phyloP scores from a whole-genome alignment of 2,329 filamentous ascomycete species.

The Microdochium bolleyi region DNA sequence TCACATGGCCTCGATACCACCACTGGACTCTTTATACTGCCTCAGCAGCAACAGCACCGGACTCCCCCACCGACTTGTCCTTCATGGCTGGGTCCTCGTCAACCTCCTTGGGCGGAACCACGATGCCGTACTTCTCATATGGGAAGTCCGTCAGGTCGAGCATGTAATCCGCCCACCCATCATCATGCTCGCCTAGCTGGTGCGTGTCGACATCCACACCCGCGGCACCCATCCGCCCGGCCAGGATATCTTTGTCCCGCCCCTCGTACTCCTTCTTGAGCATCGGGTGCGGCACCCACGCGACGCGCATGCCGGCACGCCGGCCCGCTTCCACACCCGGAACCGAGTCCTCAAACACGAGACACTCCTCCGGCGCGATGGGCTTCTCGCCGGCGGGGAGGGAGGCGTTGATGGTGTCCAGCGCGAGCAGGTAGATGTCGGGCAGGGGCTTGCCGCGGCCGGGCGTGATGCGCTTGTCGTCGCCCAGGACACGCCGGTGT shows the following conservation, averaged over 20 bases:
- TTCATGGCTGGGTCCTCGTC: conserved; percentile 35
- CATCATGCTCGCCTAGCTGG: conserved; percentile 46
- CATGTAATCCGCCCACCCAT: conserved; percentile 54
- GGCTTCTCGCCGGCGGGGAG: conserved; percentile 53
- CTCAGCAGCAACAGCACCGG: not conserved
- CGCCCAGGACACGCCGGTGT: conserved; percentile 72
- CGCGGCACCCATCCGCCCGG: conserved; percentile 68
- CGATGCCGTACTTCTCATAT: conserved; percentile 51
- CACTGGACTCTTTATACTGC: no score
- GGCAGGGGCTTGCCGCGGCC: conserved; percentile 91
- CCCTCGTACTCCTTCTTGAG: conserved; percentile 69
- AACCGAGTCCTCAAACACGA: conserved; percentile 95
- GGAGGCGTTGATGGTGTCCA: conserved; percentile 75
- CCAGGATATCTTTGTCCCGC: conserved; percentile 72
- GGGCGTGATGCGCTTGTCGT: conserved; percentile 67
- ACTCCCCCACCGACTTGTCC: conserved; percentile 8
- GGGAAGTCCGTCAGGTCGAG: conserved; percentile 44
- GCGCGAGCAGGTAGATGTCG: conserved; percentile 85
- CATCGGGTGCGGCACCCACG: conserved; percentile 84
- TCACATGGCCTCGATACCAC: no score
- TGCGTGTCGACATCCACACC: conserved; percentile 41
- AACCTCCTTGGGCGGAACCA: conserved; percentile 33
- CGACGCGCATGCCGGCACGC: conserved; percentile 86
- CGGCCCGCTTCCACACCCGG: conserved; percentile 86
- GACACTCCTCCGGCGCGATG: conserved; percentile 76